These are phyloP conservation scores for Bonia amplexicaulis DNA, from an alignment of 176 grass and related monocot species.

Conservation along the genomic window DNA sequence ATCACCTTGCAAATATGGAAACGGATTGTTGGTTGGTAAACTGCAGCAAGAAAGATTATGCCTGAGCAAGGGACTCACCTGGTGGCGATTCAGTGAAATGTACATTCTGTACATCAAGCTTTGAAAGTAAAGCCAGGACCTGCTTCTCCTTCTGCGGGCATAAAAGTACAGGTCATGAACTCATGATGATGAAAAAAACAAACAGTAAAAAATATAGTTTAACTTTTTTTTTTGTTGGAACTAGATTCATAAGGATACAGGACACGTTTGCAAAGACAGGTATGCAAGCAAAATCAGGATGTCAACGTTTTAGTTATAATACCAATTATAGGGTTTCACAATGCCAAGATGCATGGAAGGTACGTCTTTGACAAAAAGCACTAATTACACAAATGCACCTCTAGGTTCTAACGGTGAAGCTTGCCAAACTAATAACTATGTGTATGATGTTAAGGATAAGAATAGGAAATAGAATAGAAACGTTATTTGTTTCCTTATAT, in stretches of 20 bases:
- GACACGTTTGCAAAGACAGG: background rate
- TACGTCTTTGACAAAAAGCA: background rate
- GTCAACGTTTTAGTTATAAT: background rate
- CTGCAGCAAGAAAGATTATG: background rate
- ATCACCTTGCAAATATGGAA: conserved; percentile 41
- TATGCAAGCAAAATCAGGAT: background rate
- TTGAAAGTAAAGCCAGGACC: conserved; percentile 71
- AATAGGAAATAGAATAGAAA: no score
- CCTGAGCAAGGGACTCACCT: conserved; percentile 29
- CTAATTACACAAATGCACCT: background rate
- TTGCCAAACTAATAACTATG: background rate
- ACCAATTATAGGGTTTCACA: background rate
- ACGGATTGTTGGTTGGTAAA: background rate
- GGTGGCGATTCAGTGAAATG: conserved; percentile 73
- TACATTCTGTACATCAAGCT: conserved; percentile 71
- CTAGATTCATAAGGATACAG: background rate
- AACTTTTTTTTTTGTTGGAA: background rate
- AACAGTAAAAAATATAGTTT: background rate
- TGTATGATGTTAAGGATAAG: no score
- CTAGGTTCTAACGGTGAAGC: background rate
- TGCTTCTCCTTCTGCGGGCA: conserved; percentile 74
- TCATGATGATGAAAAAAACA: background rate
- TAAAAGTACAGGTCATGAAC: background rate
- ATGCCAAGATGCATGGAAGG: background rate
- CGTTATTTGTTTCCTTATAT: no score